A percentile compares a stretch with the other conserved stretches of the same genome.
Conservation (phyloP, 2,329 filamentous ascomycete genomes). For the Hymenoscyphus infarciens region DNA sequence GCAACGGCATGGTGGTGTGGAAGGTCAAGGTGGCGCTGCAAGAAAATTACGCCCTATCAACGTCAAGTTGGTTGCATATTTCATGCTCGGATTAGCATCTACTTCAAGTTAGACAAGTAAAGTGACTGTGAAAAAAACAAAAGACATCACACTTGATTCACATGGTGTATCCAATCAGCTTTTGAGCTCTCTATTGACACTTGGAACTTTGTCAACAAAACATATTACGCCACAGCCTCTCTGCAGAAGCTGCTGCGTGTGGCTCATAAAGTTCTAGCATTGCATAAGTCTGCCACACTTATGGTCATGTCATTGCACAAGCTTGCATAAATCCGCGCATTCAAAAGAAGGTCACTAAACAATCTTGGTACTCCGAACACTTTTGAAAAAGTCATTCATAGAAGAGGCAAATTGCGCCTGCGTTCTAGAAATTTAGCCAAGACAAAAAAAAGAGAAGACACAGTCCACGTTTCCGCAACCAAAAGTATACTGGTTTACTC, state of each 20-base stretch:
- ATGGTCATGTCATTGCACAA: too few species aligned
- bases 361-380: too few species aligned
- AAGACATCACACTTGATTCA: neutral
- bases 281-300: neutral
- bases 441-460: too few species aligned
- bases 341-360: neutral
- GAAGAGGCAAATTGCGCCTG: too few species aligned
- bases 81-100: neutral
- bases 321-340: too few species aligned
- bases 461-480: neutral
- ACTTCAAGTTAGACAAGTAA: constrained; percentile 1
- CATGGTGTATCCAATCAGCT: neutral
- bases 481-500: neutral
- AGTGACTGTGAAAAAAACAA: neutral
- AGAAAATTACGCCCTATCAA: constrained; percentile 9
- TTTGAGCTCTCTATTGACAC: neutral
- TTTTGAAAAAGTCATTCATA: too few species aligned
- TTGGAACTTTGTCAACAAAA: neutral
- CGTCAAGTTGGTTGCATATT: neutral
- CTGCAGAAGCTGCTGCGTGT: neutral
- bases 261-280: neutral
- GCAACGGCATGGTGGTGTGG: constrained; percentile 7
- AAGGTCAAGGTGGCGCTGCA: constrained; percentile 24
- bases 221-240: neutral
- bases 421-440: too few species aligned